Base-by-base conservation (phyloP, 1,139 yeast genomes). In the Candida sp. region DNA sequence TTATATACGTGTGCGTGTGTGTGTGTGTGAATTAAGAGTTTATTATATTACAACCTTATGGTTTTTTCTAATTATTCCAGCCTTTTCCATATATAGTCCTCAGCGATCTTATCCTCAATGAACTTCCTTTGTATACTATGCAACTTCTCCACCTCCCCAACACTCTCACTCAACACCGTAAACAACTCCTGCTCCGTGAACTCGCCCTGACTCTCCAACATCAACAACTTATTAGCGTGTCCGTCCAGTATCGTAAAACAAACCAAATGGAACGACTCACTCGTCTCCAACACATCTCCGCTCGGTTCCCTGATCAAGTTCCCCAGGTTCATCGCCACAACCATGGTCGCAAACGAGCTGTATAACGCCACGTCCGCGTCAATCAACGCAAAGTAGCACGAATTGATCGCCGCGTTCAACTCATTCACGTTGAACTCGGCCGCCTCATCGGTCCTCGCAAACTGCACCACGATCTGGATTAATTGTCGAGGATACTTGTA, bases 401-500 rank as follows among this genome's bases (percentile, higher is more conserved):
- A 84, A 65, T 93, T 93, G 44, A 93, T 77, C 12, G 90, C 86
- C 1, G 88, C 84, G 42, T 86, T 80, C 42, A 91, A 70, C 63
- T 91, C 96, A 51, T 82, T 75, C 47, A 76, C 67, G 26, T 80
- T 66, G 58, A 63, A 73, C 52, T 70, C 69, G 51, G 55, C 44
- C 12, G 56, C 55, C 40, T 61, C 61, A 34, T 59, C 60, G 27
- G 84, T 68, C 50, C 87, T 84, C 47, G 91, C 69, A 47, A 92
- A 77, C 67, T 94, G 99, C n/a, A 90, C 85, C 28, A 90, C 94
- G 3, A 94, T 78, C 64, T 92, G 98, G 37, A 94, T 84, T 47
- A 92, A 76, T 58, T 91, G 92, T 53, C 97, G 78, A 0, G 99
- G 98, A 63, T 89, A 87, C 55, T 83, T 72, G 54, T 81, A 79